Evolutionary conservation across 2,329 filamentous ascomycete species (phyloP), one percentile per base, ranked within the genome.

Genomic region (Penicillium corylophilum): DNA sequence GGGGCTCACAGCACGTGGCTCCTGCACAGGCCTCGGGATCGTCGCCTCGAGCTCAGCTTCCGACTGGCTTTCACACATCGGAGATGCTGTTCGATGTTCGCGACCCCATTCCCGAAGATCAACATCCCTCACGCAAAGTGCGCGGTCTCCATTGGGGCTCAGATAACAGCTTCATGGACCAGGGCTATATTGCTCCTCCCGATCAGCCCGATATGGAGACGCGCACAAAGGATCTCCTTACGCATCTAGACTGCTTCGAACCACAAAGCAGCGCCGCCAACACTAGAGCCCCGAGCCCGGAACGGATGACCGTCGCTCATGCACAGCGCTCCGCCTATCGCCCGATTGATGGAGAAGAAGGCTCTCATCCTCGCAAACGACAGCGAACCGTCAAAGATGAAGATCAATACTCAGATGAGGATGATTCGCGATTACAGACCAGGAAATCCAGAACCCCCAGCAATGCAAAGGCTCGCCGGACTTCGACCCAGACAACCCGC

Each of bases 81-180:
- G 66, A 71, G 48, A 71, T 72, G 68, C 63, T 70, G 12, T 73
- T 73, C 33, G 70, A 72, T 54, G 62, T 68, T 5, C 65, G 65
- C 29, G 63, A 73, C 29, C 65, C 69, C 2, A 63, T 68, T 22
- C 62, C 66, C 2, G 60, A 60, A 18, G 70, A 70, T 53, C 69
- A 70, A 53, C 70, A 69, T 63, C 70, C 70, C 31, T 71, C 65
- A 47, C 66, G 70, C 51, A 76, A 62, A 77, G 62, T 61, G 18
- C 64, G 67, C 10, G 64, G 68, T 46, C 75, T 87, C 40, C 81
- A 82, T 55, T 89, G 84, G 81, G 87, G 87, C 9, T 87, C 87
- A 1, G 87, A 90, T 67, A 68, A 78, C n/a, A 82, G 76, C 51
- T 90, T 90, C 65, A 78, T 74, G 54, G 67, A 77, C 5, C 81